Conservation (phyloP, 495 filamentous ascomycete species). For the Daldinia grandis region DNA sequence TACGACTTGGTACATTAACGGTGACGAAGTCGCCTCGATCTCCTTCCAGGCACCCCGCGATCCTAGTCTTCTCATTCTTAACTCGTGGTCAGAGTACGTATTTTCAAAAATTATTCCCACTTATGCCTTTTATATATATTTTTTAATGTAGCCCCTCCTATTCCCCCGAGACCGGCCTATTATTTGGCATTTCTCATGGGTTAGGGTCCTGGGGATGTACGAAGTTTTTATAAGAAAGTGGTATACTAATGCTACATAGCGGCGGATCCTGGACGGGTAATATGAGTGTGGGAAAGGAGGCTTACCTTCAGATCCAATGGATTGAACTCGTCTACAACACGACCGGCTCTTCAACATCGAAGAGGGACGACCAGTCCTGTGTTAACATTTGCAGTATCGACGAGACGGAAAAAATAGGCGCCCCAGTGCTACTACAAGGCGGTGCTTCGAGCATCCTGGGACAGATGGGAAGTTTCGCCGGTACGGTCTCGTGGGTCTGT, state of each 20-base stretch:
- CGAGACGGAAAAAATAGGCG: conserved; percentile 51
- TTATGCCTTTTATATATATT: neutral
- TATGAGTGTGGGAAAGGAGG: conserved; percentile 66
- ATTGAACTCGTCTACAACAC: conserved; percentile 77
- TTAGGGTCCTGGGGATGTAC: neutral
- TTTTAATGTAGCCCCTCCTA: neutral
- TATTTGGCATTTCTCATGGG: neutral
- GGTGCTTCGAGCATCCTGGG: conserved; percentile 38
- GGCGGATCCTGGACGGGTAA: conserved; percentile 78
- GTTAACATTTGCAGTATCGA: conserved; percentile 61
- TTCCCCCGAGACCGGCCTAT: neutral
- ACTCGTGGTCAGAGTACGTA: conserved; percentile 73
- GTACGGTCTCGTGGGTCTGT: conserved; percentile 32
- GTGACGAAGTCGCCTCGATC: conserved; percentile 62
- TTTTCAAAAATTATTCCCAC: neutral
- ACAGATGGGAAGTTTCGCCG: conserved; percentile 16
- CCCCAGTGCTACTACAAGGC: conserved; percentile 56
- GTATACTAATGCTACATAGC: conserved; percentile 27
- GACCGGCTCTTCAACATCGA: conserved; percentile 39
- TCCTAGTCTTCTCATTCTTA: conserved; percentile 69
- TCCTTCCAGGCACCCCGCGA: conserved; percentile 69
- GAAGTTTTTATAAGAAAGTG: neutral
- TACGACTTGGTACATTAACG: conserved; percentile 76
- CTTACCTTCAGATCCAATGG: conserved; percentile 76
- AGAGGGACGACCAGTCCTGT: conserved; percentile 46